phyloP scores from a whole-genome alignment of 805 yeast genomes.

The Danielia reshetovae region DNA sequence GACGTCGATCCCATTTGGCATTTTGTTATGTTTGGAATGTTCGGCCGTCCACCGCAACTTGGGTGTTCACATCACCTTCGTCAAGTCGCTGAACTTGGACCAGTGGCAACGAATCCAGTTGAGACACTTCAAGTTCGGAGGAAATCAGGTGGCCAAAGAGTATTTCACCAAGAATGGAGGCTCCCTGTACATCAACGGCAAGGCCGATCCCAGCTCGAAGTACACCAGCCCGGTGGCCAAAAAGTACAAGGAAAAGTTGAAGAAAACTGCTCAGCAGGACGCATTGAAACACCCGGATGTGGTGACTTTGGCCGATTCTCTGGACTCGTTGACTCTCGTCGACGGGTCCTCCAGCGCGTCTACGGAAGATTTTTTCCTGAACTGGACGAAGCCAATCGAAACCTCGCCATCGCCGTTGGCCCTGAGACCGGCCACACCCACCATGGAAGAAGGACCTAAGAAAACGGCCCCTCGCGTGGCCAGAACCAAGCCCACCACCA shows the following conservation, averaged over 20 bases:
- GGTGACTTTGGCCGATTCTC: conserved; percentile 83
- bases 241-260: conserved; percentile 76
- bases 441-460: conserved; percentile 27
- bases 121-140: conserved; percentile 91
- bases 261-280: conserved; percentile 63
- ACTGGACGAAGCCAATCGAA: conserved; percentile 79
- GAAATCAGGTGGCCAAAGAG: conserved; percentile 82
- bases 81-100: conserved; percentile 86
- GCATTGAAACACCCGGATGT: conserved; percentile 67
- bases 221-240: conserved; percentile 79
- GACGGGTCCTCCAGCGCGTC: conserved; percentile 38
- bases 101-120: conserved; percentile 91
- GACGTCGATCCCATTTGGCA: conserved; percentile 97
- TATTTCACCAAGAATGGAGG: conserved; percentile 86
- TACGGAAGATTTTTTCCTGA: conserved; percentile 84
- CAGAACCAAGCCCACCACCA: conserved; percentile 24
- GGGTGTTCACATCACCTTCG: conserved; percentile 96
- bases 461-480: conserved; percentile 21
- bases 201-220: conserved; percentile 65
- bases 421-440: conserved; percentile 44
- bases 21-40: conserved; percentile 88
- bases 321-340: conserved; percentile 42
- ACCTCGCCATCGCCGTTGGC: conserved; percentile 50
- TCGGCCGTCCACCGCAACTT: conserved; percentile 92
- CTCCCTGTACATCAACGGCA: conserved; percentile 52